These are phyloP conservation scores for Nevesoporus exiguus DNA, from an alignment of 768 basidiomycete genomes.

Conservation along the genomic window DNA sequence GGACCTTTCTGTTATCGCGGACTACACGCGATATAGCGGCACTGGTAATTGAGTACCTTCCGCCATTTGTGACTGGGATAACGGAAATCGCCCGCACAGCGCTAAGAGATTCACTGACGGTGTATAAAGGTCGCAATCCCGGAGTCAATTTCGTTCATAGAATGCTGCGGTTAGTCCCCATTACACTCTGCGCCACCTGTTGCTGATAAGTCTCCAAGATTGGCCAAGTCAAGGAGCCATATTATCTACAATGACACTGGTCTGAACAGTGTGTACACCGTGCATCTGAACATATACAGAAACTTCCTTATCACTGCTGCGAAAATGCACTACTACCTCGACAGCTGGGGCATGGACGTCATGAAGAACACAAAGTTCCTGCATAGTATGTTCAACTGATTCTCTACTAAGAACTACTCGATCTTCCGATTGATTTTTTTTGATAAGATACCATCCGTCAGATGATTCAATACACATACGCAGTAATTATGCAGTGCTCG, in stretches of 20 bases:
- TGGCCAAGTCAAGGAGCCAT: slow-evolving; percentile 72
- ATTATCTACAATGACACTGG: slow-evolving; percentile 73
- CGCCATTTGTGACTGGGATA: background rate
- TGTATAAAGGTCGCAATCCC: slow-evolving; percentile 61
- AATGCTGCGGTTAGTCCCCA: slow-evolving; percentile 64
- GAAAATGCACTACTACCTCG: slow-evolving; percentile 83
- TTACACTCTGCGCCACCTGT: background rate
- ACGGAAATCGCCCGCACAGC: slow-evolving; percentile 37
- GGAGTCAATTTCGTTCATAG: slow-evolving; percentile 65
- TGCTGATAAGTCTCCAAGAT: slow-evolving; percentile 37
- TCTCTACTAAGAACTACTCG: background rate
- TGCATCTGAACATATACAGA: slow-evolving; percentile 84
- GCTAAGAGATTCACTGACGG: slow-evolving; percentile 64
- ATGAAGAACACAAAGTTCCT: slow-evolving; percentile 49
- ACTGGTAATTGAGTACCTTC: slow-evolving; percentile 43
- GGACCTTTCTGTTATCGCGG: slow-evolving; percentile 73
- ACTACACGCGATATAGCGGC: slow-evolving; percentile 67
- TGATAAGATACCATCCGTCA: slow-evolving; percentile 58
- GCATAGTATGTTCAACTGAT: slow-evolving; percentile 40
- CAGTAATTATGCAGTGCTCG: slow-evolving; percentile 47
- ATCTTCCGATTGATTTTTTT: background rate
- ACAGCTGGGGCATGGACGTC: slow-evolving; percentile 50
- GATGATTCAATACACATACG: slow-evolving; percentile 54
- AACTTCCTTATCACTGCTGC: slow-evolving; percentile 78
- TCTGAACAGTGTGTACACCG: slow-evolving; percentile 58